Evolutionary conservation across 2,329 filamentous ascomycete genomes (phyloP).

Genomic region (Diplodia corticola): DNA sequence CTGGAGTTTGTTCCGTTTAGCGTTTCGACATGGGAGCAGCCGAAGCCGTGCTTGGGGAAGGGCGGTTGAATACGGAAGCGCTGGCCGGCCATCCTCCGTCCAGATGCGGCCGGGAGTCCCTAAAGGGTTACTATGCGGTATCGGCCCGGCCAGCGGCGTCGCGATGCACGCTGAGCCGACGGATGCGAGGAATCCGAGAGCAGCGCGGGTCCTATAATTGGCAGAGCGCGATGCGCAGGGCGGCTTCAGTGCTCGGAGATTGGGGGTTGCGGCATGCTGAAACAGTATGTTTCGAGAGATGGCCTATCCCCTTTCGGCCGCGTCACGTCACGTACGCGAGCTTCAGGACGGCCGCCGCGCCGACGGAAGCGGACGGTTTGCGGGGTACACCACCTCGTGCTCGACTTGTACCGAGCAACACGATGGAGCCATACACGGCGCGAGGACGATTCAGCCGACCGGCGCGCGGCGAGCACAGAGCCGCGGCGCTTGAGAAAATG

Average conservation of each 20-base stretch:
- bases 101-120: too few species aligned
- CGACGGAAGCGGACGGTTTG: background rate
- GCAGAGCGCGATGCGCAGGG: background rate
- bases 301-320: background rate
- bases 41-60: background rate
- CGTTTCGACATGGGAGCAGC: background rate
- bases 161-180: background rate
- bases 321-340: background rate
- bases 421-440: background rate
- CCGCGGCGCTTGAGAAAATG: background rate
- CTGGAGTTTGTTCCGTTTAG: background rate
- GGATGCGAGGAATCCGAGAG: background rate
- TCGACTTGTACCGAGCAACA: background rate
- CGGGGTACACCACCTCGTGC: background rate
- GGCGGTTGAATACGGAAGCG: background rate
- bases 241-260: constrained; percentile 7
- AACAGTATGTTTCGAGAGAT: constrained; percentile 7
- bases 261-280: background rate
- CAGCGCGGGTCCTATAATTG: background rate
- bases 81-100: background rate
- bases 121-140: background rate
- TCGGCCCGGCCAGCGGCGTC: background rate
- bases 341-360: background rate
- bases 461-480: background rate
- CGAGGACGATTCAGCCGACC: background rate